A percentile compares a stretch with the other conserved stretches of the same genome.
These are phyloP conservation scores for Candida oleophila DNA, from an alignment of 805 yeast species.

Conservation along the genomic window DNA sequence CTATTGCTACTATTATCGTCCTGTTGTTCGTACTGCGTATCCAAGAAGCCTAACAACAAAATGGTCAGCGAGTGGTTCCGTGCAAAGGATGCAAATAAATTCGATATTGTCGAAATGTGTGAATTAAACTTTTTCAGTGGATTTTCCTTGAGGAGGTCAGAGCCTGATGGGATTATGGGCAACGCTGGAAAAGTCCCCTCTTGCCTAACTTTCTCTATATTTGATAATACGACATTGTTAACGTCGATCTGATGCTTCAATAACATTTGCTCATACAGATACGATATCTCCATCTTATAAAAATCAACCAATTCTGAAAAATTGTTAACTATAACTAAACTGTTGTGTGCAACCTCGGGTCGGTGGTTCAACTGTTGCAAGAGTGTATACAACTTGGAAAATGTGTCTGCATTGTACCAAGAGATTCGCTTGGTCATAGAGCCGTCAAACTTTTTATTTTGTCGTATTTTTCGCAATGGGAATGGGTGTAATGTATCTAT, in stretches of 20 bases:
- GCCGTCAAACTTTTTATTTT: constrained; percentile 18
- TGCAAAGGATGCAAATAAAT: constrained; percentile 18
- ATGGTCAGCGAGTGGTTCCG: constrained; percentile 20
- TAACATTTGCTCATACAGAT: constrained; percentile 32
- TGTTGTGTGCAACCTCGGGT: constrained; percentile 9
- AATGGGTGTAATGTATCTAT: constrained; percentile 31
- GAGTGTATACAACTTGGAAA: constrained; percentile 23
- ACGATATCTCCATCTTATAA: constrained; percentile 31
- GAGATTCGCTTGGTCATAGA: constrained; percentile 8
- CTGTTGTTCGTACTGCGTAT: constrained; percentile 20
- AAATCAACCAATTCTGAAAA: constrained; percentile 37
- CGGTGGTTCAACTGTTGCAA: constrained; percentile 8
- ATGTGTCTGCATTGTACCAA: constrained; percentile 23
- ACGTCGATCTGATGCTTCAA: constrained; percentile 30
- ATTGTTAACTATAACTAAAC: constrained; percentile 24
- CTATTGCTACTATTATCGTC: background rate
- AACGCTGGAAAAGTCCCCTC: constrained; percentile 24
- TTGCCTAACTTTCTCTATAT: constrained; percentile 15
- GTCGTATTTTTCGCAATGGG: constrained; percentile 23
- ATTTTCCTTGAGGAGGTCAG: constrained; percentile 26
- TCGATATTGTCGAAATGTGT: constrained; percentile 28
- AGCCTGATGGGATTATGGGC: constrained; percentile 27
- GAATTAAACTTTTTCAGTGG: constrained; percentile 30
- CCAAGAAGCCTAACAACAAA: constrained; percentile 30
- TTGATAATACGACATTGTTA: constrained; percentile 18